A percentile compares a stretch with the other conserved stretches of the same genome.
phyloP scores from a whole-genome alignment of 192 early-diverging fungal species.

The Backusella australiensis region DNA sequence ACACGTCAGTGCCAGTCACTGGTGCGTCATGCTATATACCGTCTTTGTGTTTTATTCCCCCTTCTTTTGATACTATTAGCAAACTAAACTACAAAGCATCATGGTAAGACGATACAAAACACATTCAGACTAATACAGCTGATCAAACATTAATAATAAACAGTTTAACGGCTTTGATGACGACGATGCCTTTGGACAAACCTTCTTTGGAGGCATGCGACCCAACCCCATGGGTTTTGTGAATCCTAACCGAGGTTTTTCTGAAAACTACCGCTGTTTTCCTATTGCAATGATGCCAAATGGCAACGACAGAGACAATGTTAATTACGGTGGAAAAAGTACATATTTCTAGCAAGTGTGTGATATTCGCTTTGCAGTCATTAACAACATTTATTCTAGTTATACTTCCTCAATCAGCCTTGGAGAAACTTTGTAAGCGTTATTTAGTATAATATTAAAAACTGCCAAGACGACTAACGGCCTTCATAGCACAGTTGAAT shows the following conservation, averaged over 20 bases:
- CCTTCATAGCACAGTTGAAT: slow-evolving; percentile 64
- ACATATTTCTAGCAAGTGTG: slow-evolving; percentile 12
- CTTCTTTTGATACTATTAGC: background rate
- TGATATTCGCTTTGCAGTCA: background rate
- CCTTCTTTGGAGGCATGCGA: slow-evolving; percentile 17
- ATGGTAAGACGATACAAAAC: background rate
- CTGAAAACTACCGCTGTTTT: slow-evolving; percentile 63
- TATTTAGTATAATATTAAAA: background rate
- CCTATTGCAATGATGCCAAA: slow-evolving; percentile 73
- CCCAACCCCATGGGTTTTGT: slow-evolving; percentile 20
- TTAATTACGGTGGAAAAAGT: slow-evolving; percentile 85
- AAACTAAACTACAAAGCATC: background rate
- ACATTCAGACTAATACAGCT: background rate
- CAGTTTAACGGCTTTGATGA: slow-evolving; percentile 35
- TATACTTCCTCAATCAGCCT: slow-evolving; percentile 73
- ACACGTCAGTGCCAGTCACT: background rate
- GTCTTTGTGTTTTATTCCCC: background rate
- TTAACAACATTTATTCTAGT: slow-evolving; percentile 43
- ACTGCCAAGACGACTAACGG: background rate
- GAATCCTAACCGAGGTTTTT: slow-evolving; percentile 42
- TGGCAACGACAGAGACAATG: slow-evolving; percentile 67
- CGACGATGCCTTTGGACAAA: slow-evolving; percentile 30
- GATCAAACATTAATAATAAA: background rate
- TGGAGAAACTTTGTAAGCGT: slow-evolving; percentile 61
- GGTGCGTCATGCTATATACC: background rate